phyloP scores from a whole-genome alignment of 306 rosid genomes.

The Casuarina cunninghamiana region DNA sequence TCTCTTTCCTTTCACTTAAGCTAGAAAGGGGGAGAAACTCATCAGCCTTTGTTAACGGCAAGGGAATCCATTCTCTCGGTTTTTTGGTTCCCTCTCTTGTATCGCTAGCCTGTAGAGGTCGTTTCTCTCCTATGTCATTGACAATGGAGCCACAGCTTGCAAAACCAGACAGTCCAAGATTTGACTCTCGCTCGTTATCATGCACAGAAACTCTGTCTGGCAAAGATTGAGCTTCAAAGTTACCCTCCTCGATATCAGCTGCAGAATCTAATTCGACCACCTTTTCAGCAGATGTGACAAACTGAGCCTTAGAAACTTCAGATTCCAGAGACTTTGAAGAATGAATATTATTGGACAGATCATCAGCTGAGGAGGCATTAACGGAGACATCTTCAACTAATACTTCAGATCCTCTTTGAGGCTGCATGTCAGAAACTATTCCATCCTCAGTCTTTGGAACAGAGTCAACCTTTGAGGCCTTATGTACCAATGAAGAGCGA shows the following conservation, averaged over 20 bases:
- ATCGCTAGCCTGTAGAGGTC: conserved; percentile 54
- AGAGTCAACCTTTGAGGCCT: conserved; percentile 47
- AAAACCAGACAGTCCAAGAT: conserved; percentile 35
- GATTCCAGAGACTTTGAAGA: conserved; percentile 42
- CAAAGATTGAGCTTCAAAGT: conserved; percentile 43
- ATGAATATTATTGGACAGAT: conserved; percentile 35
- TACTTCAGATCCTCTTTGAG: conserved; percentile 33
- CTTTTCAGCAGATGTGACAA: conserved; percentile 37
- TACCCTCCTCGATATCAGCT: conserved; percentile 39
- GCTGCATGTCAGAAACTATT: conserved; percentile 25
- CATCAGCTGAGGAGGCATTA: conserved; percentile 40
- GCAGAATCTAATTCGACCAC: conserved; percentile 43
- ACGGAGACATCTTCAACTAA: conserved; percentile 39
- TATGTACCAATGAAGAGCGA: conserved; percentile 61
- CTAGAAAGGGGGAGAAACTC: conserved; percentile 50
- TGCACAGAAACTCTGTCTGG: conserved; percentile 39
- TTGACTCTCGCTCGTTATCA: conserved; percentile 43
- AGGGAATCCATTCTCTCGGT: conserved; percentile 61
- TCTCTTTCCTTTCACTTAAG: conserved; percentile 46
- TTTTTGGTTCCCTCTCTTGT: conserved; percentile 54
- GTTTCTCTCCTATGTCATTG: conserved; percentile 69
- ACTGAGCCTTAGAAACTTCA: conserved; percentile 39
- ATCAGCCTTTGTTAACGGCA: conserved; percentile 45
- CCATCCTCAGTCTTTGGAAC: conserved; percentile 33
- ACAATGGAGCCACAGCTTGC: conserved; percentile 44